Evolutionary conservation across 768 basidiomycete genomes (phyloP), one percentile per base, ranked within the genome.

Genomic region (Tylopilus plumbeoviolaceoides): DNA sequence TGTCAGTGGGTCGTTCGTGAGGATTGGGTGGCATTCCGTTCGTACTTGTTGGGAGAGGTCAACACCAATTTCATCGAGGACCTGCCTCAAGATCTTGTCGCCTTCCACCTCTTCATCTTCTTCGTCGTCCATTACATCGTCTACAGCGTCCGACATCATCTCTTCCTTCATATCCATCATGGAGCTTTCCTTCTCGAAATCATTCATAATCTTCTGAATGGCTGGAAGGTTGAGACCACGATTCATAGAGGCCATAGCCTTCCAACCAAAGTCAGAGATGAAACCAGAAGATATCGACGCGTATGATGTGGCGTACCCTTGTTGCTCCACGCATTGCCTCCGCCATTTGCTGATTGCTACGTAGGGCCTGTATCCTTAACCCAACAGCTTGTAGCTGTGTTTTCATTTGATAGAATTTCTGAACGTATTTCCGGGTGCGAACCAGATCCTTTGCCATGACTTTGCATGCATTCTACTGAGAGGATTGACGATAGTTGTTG

Each of bases 81-180:
- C 95, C 71, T 98, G 85, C 65, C 88, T 93, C 60, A 99, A 70
- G 57, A 99, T 95, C 76, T 90, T 89, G 66, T 98, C 95, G 14
- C 94, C 85, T 65, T 98, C 97, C 57, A 88, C 89, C 61, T 98
- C 97, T 70, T 98, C 95, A 47, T 95, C 95, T 63, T 95, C 72
- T 14, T 93, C 94, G 30, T 89, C 87, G 58, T 95, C 91, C 88
- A 98, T 95, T 45, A 89, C 95, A 62, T 98, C 95, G 71, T 98
- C 97, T 15, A 98, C 89, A 14, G 93, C 89, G 55, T 98, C 97
- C 20, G 90, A 91, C 97, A 98, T 99, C 91, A 98, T 98, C 69
- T 97, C 95, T 72, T 98, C 97, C 70, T 98, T 99, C 97, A 99
- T 98, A 72, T 99, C 97, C 97, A 99, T 99, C 73, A 87, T 92